Base-by-base conservation (phyloP, 768 basidiomycete genomes). In the Grammothele lineata region DNA sequence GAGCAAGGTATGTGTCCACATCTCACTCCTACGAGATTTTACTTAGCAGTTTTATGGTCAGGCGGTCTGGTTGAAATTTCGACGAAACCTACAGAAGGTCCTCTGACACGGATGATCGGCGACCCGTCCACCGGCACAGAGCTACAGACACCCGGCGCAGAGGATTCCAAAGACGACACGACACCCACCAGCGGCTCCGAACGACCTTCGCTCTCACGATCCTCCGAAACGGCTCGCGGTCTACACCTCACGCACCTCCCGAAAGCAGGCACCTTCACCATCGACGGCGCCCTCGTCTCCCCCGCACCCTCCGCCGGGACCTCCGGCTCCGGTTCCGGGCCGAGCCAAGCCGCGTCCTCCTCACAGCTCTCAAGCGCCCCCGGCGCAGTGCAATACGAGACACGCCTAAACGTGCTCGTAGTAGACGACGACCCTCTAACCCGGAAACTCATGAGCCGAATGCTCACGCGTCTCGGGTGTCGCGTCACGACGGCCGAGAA, bases 391-490 rank as follows among this genome's bases (percentile, higher is more conserved):
- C 52, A 46, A 22, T 38, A 81, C 34, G 78, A 81, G 43, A 64
- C 71, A 5, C 76, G 73, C 7, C 60, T 90, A 55, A 72, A 73
- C 12, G 87, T 87, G 37, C 71, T 91, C 17, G 87, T 92, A 3
- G 90, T 92, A 0, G 90, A 92, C 56, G 88, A 93, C 58, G 92
- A 94, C 62, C 65, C 74, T 10, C 64, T 92, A 44, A 92, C 92
- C 42, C 77, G 91, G 41, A 81, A 76, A 41, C 68, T 93, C 50
- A 92, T 93, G 91, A 76, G 73, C 50, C 75, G 89, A 19, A 78
- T 90, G 63, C 70, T 93, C 35, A 76, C 77, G n/a, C 74, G 89
- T 27, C 70, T 92, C 2, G 89, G 91, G 1, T 92, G 89, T 63
- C 64, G 64, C 24, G 89, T 92, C n/a, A 70, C 78, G 12, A 81